phyloP scores from a whole-genome alignment of 345 rosid genomes.

The Heritiera littoralis region DNA sequence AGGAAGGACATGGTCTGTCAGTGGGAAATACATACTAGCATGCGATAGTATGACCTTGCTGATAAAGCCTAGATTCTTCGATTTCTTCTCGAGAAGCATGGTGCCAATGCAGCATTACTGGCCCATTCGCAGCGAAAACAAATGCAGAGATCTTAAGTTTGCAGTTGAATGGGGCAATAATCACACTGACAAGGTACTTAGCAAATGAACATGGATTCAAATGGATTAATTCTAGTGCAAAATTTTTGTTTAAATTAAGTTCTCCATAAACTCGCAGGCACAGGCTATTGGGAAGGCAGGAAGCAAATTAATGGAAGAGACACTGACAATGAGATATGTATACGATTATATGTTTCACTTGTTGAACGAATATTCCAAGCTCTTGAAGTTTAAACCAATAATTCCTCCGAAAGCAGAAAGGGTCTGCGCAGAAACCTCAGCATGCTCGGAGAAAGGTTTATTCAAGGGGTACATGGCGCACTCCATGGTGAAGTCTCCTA shows the following conservation, averaged over 20 bases:
- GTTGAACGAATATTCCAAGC: slow-evolving; percentile 43
- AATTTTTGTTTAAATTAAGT: neutral
- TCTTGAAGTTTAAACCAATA: slow-evolving; percentile 50
- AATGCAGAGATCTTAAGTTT: slow-evolving; percentile 32
- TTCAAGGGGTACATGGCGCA: slow-evolving; percentile 46
- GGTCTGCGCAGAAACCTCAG: slow-evolving; percentile 46
- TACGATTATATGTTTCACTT: slow-evolving; percentile 66
- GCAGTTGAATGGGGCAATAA: slow-evolving; percentile 46
- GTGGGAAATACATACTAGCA: slow-evolving; percentile 45
- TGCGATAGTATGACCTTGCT: slow-evolving; percentile 38
- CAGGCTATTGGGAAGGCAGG: slow-evolving; percentile 49
- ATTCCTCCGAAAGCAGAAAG: slow-evolving; percentile 41
- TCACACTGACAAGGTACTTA: slow-evolving; percentile 20
- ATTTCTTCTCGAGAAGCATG: slow-evolving; percentile 38
- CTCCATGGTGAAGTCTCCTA: slow-evolving; percentile 51
- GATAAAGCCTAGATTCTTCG: slow-evolving; percentile 31
- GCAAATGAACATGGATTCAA: neutral
- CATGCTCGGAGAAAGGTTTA: slow-evolving; percentile 38
- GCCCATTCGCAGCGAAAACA: slow-evolving; percentile 29
- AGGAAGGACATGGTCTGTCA: slow-evolving; percentile 44
- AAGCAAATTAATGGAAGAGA: slow-evolving; percentile 44
- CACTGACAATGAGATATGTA: slow-evolving; percentile 46
- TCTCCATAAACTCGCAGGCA: slow-evolving; percentile 36
- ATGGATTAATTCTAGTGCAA: neutral
- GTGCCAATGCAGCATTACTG: slow-evolving; percentile 42